Evolutionary conservation across 1,284 basidiomycete species (phyloP).

Genomic region (Microstroma glucosiphilum): DNA sequence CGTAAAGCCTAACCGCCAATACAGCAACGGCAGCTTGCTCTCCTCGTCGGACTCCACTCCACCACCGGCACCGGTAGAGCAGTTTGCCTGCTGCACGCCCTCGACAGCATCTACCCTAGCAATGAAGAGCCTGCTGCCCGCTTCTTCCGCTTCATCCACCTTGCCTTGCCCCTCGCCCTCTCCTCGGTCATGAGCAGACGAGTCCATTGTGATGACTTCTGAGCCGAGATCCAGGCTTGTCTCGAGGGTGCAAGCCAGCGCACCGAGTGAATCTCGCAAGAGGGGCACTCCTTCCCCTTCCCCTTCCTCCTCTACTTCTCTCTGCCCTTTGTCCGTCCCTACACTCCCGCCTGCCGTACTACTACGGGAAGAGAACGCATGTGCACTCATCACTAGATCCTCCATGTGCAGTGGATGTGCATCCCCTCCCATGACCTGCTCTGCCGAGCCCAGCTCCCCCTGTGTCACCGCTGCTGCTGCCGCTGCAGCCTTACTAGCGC

Average conservation of each 20-base stretch:
- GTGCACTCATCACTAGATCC: not conserved
- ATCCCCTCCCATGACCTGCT: slow-evolving; percentile 2
- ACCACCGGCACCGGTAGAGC: not conserved
- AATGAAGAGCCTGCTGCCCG: slow-evolving; percentile 12
- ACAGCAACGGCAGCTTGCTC: slow-evolving; percentile 12
- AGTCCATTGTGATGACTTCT: not conserved
- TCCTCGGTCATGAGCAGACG: not conserved
- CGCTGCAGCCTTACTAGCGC: not conserved
- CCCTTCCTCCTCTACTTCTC: not conserved
- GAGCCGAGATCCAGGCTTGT: slow-evolving; percentile 6
- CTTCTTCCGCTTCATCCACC: not conserved
- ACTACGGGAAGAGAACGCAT: not conserved
- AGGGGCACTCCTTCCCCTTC: slow-evolving; percentile 4
- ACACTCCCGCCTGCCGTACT: not conserved
- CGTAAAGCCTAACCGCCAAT: slow-evolving; percentile 15
- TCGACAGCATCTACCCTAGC: slow-evolving; percentile 16
- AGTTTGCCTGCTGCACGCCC: not conserved
- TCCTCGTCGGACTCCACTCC: not conserved
- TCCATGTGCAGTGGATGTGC: not conserved
- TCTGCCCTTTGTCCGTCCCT: not conserved
- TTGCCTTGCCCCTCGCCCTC: slow-evolving; percentile 7
- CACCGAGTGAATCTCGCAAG: slow-evolving; percentile 9
- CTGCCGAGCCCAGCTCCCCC: slow-evolving; percentile 1
- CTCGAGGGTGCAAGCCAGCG: slow-evolving; percentile 15
- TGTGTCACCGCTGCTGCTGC: slow-evolving; percentile 8